These are phyloP conservation scores for Leccinum subgranulosum DNA, from an alignment of 768 basidiomycete species.

Conservation along the genomic window DNA sequence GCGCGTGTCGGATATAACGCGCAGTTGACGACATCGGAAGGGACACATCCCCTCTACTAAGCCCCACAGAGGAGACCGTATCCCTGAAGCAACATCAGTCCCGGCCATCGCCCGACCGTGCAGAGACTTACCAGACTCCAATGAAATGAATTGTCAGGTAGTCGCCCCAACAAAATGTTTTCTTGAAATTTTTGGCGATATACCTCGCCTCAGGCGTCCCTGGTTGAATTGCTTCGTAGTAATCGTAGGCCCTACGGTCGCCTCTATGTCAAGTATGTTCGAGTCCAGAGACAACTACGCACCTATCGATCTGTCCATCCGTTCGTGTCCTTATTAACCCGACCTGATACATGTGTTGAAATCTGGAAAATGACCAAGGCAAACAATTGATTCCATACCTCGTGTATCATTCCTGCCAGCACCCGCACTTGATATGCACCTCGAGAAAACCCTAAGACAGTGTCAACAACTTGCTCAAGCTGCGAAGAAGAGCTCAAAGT, in stretches of 20 bases:
- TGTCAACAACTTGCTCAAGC: neutral
- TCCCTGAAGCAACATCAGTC: slow-evolving; percentile 37
- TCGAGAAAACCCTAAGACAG: neutral
- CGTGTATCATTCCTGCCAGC: neutral
- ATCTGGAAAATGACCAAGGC: neutral
- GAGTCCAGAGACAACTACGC: neutral
- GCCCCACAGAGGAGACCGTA: slow-evolving; percentile 59
- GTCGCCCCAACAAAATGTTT: neutral
- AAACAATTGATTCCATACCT: neutral
- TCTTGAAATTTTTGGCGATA: neutral
- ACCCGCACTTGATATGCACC: neutral
- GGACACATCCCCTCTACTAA: slow-evolving; percentile 39
- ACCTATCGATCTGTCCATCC: neutral
- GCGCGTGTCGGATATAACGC: neutral
- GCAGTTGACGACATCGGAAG: slow-evolving; percentile 55
- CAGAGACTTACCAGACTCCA: slow-evolving; percentile 42
- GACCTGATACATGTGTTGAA: neutral
- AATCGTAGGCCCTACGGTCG: neutral
- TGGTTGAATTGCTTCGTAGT: neutral
- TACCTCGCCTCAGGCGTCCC: neutral
- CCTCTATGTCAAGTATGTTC: neutral
- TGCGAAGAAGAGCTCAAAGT: neutral
- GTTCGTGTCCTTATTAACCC: neutral
- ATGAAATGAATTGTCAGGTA: slow-evolving; percentile 29
- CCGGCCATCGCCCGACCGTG: neutral